Conservation (phyloP, 495 filamentous ascomycete species). For the Annulohypoxylon nitens region DNA sequence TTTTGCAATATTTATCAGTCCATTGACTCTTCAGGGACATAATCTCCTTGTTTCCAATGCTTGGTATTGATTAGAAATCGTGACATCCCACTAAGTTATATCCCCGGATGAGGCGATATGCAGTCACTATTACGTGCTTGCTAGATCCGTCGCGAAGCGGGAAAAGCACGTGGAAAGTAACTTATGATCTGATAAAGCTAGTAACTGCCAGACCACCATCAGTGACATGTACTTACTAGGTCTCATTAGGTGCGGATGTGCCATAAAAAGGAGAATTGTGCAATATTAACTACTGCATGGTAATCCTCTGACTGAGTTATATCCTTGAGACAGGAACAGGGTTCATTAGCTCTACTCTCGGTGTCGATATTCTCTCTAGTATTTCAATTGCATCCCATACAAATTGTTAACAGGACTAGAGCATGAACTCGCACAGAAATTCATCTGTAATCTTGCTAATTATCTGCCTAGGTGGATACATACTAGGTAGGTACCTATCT, state of each 20-base stretch:
- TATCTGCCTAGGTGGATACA: no score
- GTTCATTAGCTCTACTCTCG: background rate
- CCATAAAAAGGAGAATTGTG: conserved; percentile 2
- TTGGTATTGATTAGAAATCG: conserved; percentile 41
- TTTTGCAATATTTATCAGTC: background rate
- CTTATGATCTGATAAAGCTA: background rate
- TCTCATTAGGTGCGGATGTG: no score
- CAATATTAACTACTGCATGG: background rate
- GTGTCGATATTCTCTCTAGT: background rate
- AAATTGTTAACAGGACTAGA: no score
- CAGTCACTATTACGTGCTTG: conserved; percentile 38
- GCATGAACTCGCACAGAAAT: no score
- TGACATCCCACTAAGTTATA: background rate
- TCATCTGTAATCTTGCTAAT: no score
- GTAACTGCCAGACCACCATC: no score
- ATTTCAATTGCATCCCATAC: background rate
- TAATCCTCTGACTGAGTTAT: background rate
- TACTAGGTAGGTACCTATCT: no score
- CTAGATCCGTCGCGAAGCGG: background rate
- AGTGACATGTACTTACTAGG: no score
- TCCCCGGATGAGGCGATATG: conserved; percentile 32
- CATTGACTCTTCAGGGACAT: conserved; percentile 3
- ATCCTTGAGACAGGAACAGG: background rate
- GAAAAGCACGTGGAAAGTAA: conserved; percentile 3
- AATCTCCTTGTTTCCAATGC: conserved; percentile 16